Conservation (phyloP, 1,284 basidiomycete genomes). For the Apiotrichum gracile region DNA sequence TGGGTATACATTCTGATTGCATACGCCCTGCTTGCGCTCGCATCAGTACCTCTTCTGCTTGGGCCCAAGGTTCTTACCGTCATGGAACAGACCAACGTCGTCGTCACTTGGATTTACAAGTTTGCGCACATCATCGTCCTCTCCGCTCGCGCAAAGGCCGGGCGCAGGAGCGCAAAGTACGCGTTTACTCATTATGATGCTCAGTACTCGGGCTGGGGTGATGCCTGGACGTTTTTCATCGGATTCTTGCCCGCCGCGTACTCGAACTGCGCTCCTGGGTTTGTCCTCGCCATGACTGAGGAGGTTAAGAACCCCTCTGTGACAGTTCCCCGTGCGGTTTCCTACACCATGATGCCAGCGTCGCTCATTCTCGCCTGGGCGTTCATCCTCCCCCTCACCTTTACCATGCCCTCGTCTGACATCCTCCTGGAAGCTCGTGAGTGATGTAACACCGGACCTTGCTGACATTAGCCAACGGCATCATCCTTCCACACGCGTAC, state of each 20-base stretch:
- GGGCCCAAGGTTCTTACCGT: conserved; percentile 1
- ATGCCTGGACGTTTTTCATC: conserved; percentile 17
- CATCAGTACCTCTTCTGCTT: conserved; percentile 8
- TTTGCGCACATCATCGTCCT: conserved; percentile 11
- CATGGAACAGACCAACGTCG: conserved; percentile 8
- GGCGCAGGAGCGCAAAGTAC: conserved; percentile 11
- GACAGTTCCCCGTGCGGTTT: conserved; percentile 9
- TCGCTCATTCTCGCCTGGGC: conserved; percentile 12
- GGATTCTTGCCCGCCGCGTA: conserved; percentile 14
- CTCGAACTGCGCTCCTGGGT: conserved; percentile 8
- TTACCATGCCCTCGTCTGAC: conserved; percentile 14
- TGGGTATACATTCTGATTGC: conserved; percentile 13
- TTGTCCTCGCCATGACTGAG: conserved; percentile 16
- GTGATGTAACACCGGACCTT: not conserved
- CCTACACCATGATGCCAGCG: conserved; percentile 13
- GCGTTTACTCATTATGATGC: conserved; percentile 17
- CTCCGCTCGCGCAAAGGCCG: conserved; percentile 9
- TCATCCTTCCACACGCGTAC: conserved; percentile 11
- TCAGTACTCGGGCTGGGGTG: conserved; percentile 9
- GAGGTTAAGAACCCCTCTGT: conserved; percentile 9
- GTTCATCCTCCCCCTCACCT: conserved; percentile 11
- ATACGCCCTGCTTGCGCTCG: conserved; percentile 6
- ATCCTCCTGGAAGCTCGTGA: conserved; percentile 14
- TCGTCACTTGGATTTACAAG: conserved; percentile 9
- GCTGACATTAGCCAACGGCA: conserved; percentile 3